Conservation (phyloP, 257 asterid species). For the Perilla frutescens region DNA sequence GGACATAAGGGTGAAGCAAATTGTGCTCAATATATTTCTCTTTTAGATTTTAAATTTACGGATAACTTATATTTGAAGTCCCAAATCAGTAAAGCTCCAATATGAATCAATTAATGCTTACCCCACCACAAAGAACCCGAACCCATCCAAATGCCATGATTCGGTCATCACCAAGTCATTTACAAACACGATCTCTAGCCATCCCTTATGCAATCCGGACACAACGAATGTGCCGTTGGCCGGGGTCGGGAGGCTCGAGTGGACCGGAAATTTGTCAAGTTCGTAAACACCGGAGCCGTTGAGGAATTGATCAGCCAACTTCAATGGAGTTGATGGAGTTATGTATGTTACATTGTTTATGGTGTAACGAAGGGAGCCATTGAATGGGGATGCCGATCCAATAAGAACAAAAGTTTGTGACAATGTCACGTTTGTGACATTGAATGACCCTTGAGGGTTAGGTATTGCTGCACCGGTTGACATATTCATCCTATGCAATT, state of each 20-base stretch:
- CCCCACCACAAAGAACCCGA: constrained; percentile 68
- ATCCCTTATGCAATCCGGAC: constrained; percentile 63
- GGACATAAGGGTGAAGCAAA: too few relatives aligned
- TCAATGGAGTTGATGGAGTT: constrained; percentile 58
- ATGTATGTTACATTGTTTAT: constrained; percentile 61
- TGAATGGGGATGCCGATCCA: constrained; percentile 40
- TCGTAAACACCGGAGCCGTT: constrained; percentile 64
- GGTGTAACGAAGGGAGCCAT: constrained; percentile 34
- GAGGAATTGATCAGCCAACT: constrained; percentile 58
- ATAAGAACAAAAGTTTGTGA: constrained; percentile 61
- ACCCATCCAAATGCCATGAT: constrained; percentile 86
- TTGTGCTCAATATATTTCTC: too few relatives aligned
- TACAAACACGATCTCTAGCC: constrained; percentile 67
- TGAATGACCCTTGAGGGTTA: constrained; percentile 76
- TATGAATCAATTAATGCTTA: constrained; percentile 27
- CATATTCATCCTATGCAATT: constrained; percentile 59
- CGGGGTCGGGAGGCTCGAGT: constrained; percentile 33
- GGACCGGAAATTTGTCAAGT: constrained; percentile 55
- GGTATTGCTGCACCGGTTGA: constrained; percentile 71
- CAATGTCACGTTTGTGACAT: constrained; percentile 65
- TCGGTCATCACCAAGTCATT: constrained; percentile 45
- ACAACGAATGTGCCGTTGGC: constrained; percentile 57
- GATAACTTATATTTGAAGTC: too few relatives aligned
- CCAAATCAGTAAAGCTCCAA: too few relatives aligned
- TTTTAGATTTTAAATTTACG: too few relatives aligned